phyloP scores from a whole-genome alignment of 2,329 filamentous ascomycete species.

The Neoascochyta sp. region DNA sequence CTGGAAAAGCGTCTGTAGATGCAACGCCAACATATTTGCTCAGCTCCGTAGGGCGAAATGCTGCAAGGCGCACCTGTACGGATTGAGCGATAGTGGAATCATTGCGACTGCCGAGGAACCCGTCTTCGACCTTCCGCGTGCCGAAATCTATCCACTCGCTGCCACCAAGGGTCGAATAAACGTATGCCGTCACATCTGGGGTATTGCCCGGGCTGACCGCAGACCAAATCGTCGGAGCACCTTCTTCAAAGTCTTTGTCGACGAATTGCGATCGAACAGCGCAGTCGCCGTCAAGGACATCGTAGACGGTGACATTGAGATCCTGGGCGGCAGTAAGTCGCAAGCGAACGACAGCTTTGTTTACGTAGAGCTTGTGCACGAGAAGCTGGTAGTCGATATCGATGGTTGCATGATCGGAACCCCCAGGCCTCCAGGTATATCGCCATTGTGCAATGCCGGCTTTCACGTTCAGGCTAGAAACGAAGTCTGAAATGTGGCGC shows the following conservation, averaged over 20 bases:
- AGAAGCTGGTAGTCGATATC: conserved; percentile 64
- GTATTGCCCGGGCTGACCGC: conserved; percentile 62
- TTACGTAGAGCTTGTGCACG: conserved; percentile 60
- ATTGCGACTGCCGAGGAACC: conserved; percentile 51
- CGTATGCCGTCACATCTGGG: conserved; percentile 59
- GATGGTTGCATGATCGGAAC: conserved; percentile 45
- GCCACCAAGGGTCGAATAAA: conserved; percentile 51
- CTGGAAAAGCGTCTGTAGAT: conserved; percentile 63
- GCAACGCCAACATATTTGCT: conserved; percentile 67
- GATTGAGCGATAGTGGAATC: conserved; percentile 63
- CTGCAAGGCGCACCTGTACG: conserved; percentile 51
- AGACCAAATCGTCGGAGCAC: conserved; percentile 56
- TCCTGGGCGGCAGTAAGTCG: conserved; percentile 55
- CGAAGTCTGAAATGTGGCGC: conserved; percentile 58
- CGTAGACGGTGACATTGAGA: conserved; percentile 57
- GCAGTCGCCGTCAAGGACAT: conserved; percentile 64
- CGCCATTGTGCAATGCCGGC: conserved; percentile 61
- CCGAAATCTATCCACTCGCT: conserved; percentile 45
- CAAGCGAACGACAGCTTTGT: conserved; percentile 59
- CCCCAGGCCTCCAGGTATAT: conserved; percentile 61
- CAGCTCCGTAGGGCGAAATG: conserved; percentile 53
- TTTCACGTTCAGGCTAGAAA: conserved; percentile 59
- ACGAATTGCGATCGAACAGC: conserved; percentile 62
- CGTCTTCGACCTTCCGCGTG: conserved; percentile 45
- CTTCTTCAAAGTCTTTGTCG: conserved; percentile 53